phyloP scores from a whole-genome alignment of 345 rosid species.

The Moricandia arvensis region DNA sequence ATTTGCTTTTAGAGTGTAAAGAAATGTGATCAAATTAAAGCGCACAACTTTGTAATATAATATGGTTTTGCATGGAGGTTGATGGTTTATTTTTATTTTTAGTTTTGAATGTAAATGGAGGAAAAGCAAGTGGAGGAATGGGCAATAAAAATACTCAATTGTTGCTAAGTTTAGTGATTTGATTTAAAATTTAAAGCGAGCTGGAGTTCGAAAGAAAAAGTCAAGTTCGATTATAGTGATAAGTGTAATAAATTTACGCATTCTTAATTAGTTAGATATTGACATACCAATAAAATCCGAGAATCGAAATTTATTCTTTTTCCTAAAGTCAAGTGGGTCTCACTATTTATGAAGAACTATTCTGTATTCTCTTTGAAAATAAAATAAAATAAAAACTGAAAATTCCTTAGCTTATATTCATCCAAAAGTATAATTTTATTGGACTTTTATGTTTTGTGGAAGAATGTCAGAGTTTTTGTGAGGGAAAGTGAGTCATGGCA shows the following conservation, averaged over 20 bases:
- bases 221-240: background rate
- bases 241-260: background rate
- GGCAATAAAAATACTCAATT: conserved; percentile 1
- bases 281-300: background rate
- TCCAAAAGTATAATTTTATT: conserved; percentile 15
- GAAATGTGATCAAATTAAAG: conserved; percentile 16
- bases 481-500: conserved; percentile 32
- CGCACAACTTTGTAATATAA: conserved; percentile 23
- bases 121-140: conserved; percentile 28
- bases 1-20: conserved; percentile 35
- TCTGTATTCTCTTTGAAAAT: background rate
- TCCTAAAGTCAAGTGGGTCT: background rate
- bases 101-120: background rate
- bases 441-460: conserved; percentile 29
- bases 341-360: conserved; percentile 13
- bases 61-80: conserved; percentile 33
- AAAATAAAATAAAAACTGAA: background rate
- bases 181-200: background rate
- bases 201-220: background rate
- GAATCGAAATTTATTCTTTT: background rate
- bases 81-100: background rate
- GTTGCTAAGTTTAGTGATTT: conserved; percentile 8
- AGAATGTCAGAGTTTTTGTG: conserved; percentile 28
- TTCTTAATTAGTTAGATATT: background rate
- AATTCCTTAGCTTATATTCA: background rate